Evolutionary conservation across 2,329 filamentous ascomycete species (phyloP).

Genomic region (Gyromitra esculenta): DNA sequence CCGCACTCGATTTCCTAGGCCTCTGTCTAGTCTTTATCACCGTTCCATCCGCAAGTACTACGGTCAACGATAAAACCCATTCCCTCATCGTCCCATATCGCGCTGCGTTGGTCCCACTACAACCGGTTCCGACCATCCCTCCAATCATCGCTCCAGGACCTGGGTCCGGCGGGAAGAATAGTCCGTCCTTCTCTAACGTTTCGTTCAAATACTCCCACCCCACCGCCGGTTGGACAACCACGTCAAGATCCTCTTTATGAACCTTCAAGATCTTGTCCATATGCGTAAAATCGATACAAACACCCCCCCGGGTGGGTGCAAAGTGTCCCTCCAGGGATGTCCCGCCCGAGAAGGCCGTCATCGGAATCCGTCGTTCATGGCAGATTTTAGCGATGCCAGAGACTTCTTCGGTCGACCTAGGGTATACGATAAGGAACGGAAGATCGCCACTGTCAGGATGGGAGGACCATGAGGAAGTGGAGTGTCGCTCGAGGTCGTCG

Average conservation of each 20-base stretch:
- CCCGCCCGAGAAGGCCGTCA: slow-evolving; percentile 86
- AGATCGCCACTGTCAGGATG: slow-evolving; percentile 63
- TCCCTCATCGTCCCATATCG: slow-evolving; percentile 88
- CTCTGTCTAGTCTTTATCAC: slow-evolving; percentile 80
- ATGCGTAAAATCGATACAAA: slow-evolving; percentile 84
- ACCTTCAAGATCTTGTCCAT: slow-evolving; percentile 84
- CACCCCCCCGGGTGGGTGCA: slow-evolving; percentile 80
- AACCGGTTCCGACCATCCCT: slow-evolving; percentile 80
- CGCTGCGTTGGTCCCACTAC: slow-evolving; percentile 78
- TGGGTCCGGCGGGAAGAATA: slow-evolving; percentile 93
- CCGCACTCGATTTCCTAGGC: slow-evolving; percentile 82
- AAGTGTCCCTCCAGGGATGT: slow-evolving; percentile 92
- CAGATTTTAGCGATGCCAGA: slow-evolving; percentile 89
- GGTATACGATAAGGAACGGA: slow-evolving; percentile 78
- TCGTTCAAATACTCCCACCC: slow-evolving; percentile 90
- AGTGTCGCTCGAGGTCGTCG: slow-evolving; percentile 68
- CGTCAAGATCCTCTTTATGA: slow-evolving; percentile 80
- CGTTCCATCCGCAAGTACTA: slow-evolving; percentile 80
- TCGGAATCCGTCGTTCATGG: slow-evolving; percentile 80
- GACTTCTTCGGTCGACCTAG: slow-evolving; percentile 80
- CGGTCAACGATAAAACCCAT: slow-evolving; percentile 84
- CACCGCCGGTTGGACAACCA: slow-evolving; percentile 80
- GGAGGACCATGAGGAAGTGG: slow-evolving; percentile 72
- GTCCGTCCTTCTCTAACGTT: slow-evolving; percentile 73
- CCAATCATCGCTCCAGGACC: slow-evolving; percentile 93